Base-by-base conservation (phyloP, 2,329 filamentous ascomycete species). In the Diaporthe caulivora region DNA sequence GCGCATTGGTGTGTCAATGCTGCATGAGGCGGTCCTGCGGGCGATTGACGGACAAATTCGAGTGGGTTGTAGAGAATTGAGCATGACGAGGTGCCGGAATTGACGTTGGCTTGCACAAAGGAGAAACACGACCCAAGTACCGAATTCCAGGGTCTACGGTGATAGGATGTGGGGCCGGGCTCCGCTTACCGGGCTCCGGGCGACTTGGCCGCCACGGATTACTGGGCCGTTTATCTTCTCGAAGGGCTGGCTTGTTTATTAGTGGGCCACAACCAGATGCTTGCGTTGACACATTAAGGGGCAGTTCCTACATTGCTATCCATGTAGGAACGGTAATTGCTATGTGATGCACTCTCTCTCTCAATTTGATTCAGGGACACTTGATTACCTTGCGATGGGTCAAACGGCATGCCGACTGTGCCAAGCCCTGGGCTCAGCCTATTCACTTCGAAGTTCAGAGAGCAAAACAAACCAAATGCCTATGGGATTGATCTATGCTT, bases 1-100 rank as follows among this genome's bases (percentile, higher is more conserved):
- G 29, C 58, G 70, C 60, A 65, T 65, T 68, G 70, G 44, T 34
- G 40, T 67, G 62, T 51, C 62, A 67, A 40, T 53, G 62, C 62
- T 18, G 62, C 62, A 51, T 67, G 44, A 21, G 62, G n/a, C 60
- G n/a, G 31, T 6, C 26, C 47, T 67, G 44, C 42, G 31, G 9
- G 44, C 47, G 62, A 31, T n/a, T 62, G 29, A 18, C 40, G 17
- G 62, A 26, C 62, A 65, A 29, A 29, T 34, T 49, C 44, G 29
- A 13, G 44, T 51, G 3, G 62, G n/a, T 21, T 37, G 44, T 37
- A 15, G 62, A 26, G 40, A 26, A 9, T 13, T 26, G 62, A 67
- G 47, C 62, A 51, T 31, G 62, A 26, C 31, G 31, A 67, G 47
- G 40, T 67, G 31, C 13, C 47, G 53, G 37, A 40, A 53, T 53